Conservation (phyloP, 371 early-diverging fungal species). For the Mucor mucedo region DNA sequence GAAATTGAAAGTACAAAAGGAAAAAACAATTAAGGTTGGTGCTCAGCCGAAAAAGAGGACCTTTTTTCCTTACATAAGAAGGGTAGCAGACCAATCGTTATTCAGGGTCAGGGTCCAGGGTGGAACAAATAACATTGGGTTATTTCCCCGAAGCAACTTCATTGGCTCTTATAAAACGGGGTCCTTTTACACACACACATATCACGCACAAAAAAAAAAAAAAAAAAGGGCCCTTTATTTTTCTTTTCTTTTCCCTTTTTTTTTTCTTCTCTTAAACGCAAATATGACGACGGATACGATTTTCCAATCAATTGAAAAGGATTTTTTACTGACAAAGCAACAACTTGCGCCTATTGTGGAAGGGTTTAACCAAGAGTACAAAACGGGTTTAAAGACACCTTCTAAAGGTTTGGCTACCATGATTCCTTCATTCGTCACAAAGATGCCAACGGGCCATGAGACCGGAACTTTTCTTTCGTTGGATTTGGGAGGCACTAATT, state of each 20-base stretch:
- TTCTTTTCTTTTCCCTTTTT: neutral
- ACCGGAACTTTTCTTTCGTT: constrained; percentile 86
- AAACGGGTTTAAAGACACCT: constrained; percentile 46
- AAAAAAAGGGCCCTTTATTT: neutral
- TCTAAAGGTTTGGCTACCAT: constrained; percentile 60
- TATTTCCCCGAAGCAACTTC: constrained; percentile 20
- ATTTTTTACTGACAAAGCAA: constrained; percentile 45
- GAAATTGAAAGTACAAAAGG: no score
- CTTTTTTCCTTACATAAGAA: neutral
- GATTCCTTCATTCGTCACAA: constrained; percentile 88
- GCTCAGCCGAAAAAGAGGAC: no score
- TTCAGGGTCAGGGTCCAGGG: constrained; percentile 20
- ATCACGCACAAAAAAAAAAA: neutral
- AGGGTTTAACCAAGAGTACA: constrained; percentile 51
- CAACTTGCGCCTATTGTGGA: constrained; percentile 56
- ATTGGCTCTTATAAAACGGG: constrained; percentile 10
- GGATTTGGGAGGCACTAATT: constrained; percentile 93
- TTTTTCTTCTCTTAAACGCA: constrained; percentile 4
- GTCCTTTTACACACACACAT: neutral
- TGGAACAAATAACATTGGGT: constrained; percentile 7
- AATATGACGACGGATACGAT: constrained; percentile 26
- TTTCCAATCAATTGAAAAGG: constrained; percentile 35
- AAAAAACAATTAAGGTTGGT: no score
- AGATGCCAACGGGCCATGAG: constrained; percentile 85
- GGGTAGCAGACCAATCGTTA: neutral